A percentile compares a stretch with the other conserved stretches of the same genome.
phyloP scores from a whole-genome alignment of 495 filamentous ascomycete genomes.

The Aspergillus sparsus region DNA sequence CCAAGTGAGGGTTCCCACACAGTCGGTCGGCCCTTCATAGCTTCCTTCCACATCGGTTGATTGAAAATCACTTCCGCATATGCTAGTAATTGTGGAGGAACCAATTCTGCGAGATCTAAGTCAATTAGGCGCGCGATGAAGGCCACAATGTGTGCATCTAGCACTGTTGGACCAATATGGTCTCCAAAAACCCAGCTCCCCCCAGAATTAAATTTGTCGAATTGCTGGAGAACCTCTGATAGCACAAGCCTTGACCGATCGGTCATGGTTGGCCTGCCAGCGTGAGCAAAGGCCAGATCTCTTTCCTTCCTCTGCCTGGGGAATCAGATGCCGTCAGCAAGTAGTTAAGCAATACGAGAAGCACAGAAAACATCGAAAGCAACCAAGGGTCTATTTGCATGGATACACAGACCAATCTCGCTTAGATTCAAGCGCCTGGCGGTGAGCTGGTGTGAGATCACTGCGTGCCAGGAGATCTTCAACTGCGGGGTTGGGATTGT shows the following conservation, averaged over 20 bases:
- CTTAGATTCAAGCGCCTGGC: slow-evolving; percentile 20
- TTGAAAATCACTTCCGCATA: slow-evolving; percentile 13
- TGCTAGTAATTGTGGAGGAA: slow-evolving; percentile 10
- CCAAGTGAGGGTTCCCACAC: slow-evolving; percentile 17
- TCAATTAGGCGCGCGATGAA: slow-evolving; percentile 17
- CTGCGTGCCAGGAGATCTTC: slow-evolving; percentile 18
- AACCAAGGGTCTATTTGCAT: too few species aligned
- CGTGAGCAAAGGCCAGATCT: not conserved
- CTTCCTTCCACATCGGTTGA: slow-evolving; percentile 12
- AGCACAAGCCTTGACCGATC: slow-evolving; percentile 8
- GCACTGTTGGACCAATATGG: slow-evolving; percentile 17
- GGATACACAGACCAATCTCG: slow-evolving; percentile 15
- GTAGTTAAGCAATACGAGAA: not conserved
- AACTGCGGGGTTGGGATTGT: slow-evolving; percentile 16
- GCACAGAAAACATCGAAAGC: not conserved
- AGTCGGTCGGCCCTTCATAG: slow-evolving; percentile 13
- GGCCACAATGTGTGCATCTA: slow-evolving; percentile 17
- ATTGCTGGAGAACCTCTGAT: slow-evolving; percentile 3
- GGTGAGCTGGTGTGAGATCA: slow-evolving; percentile 17
- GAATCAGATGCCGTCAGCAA: not conserved
- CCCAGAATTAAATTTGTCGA: slow-evolving; percentile 3
- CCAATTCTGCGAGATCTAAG: slow-evolving; percentile 12
- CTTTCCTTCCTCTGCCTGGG: slow-evolving; percentile 17
- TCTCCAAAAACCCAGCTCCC: slow-evolving; percentile 20
- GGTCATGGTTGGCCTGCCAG: slow-evolving; percentile 14